Conservation (phyloP, 805 yeast species). For the Starmerella geochares region DNA sequence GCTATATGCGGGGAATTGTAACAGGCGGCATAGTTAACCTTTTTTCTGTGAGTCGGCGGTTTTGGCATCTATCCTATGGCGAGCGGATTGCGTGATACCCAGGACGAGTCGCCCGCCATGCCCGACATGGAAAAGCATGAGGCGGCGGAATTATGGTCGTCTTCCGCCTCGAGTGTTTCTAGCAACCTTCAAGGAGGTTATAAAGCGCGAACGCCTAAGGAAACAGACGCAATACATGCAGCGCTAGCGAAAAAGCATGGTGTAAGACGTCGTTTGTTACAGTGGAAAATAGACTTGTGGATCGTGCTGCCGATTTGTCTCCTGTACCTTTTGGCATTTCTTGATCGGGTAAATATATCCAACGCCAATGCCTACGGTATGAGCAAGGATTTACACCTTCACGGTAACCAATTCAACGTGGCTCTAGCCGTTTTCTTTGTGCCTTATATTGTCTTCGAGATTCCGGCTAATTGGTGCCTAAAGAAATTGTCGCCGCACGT, state of each 20-base stretch:
- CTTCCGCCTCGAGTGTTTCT: not conserved
- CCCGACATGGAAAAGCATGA: not conserved
- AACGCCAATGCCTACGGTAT: conserved; percentile 70
- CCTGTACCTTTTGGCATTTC: conserved; percentile 61
- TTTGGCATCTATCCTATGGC: too few relatives aligned
- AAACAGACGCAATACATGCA: not conserved
- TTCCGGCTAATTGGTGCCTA: conserved; percentile 54
- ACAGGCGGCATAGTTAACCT: too few relatives aligned
- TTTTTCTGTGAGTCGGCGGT: too few relatives aligned
- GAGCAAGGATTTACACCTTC: conserved; percentile 43
- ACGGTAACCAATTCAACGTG: conserved; percentile 50
- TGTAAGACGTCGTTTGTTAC: conserved; percentile 46
- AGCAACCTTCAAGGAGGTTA: not conserved
- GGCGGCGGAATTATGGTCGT: not conserved
- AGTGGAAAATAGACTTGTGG: conserved; percentile 57
- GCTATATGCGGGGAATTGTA: too few relatives aligned
- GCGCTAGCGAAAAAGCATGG: conserved; percentile 28
- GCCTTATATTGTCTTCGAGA: conserved; percentile 55
- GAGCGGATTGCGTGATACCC: too few relatives aligned
- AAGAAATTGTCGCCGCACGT: conserved; percentile 52
- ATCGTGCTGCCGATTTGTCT: conserved; percentile 69
- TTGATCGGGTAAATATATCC: conserved; percentile 73
- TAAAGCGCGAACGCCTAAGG: not conserved
- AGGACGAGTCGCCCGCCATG: too few relatives aligned
- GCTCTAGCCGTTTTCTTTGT: conserved; percentile 63